phyloP scores from a whole-genome alignment of 371 early-diverging fungal genomes.

The Lichtheimia corymbifera region DNA sequence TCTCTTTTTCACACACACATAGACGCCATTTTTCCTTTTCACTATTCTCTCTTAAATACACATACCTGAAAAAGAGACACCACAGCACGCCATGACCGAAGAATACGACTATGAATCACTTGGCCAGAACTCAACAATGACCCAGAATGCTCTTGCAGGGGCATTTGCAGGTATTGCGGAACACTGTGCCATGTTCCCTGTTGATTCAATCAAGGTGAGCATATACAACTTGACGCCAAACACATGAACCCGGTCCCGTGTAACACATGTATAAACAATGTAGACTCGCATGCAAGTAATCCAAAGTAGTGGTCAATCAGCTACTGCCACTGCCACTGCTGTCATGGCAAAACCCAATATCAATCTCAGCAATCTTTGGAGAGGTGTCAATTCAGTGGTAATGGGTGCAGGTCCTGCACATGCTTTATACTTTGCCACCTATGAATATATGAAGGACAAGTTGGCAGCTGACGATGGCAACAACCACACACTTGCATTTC shows the following conservation, averaged over 20 bases:
- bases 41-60: not conserved
- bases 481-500: constrained; percentile 67
- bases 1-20: constrained; percentile 3
- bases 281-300: constrained; percentile 54
- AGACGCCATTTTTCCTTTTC: not conserved
- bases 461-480: constrained; percentile 51
- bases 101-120: constrained; percentile 91
- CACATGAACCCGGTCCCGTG: not conserved
- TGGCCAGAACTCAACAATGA: constrained; percentile 72
- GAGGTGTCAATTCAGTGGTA: constrained; percentile 90
- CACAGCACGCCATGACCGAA: constrained; percentile 19
- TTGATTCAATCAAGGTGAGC: constrained; percentile 90
- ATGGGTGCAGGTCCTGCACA: constrained; percentile 96
- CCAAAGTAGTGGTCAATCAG: constrained; percentile 16
- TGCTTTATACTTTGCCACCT: constrained; percentile 94
- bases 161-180: constrained; percentile 97
- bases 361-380: constrained; percentile 73
- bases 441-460: constrained; percentile 83
- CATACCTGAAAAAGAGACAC: too few species aligned
- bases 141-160: constrained; percentile 87
- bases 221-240: not conserved
- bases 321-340: not conserved
- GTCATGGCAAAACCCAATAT: constrained; percentile 7
- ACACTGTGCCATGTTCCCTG: constrained; percentile 93
- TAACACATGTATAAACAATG: not conserved